Percentiles rank a stretch among this genome's conserved stretches.
Conservation (phyloP, 495 filamentous ascomycete genomes). For the Chaetomium cochliodes region DNA sequence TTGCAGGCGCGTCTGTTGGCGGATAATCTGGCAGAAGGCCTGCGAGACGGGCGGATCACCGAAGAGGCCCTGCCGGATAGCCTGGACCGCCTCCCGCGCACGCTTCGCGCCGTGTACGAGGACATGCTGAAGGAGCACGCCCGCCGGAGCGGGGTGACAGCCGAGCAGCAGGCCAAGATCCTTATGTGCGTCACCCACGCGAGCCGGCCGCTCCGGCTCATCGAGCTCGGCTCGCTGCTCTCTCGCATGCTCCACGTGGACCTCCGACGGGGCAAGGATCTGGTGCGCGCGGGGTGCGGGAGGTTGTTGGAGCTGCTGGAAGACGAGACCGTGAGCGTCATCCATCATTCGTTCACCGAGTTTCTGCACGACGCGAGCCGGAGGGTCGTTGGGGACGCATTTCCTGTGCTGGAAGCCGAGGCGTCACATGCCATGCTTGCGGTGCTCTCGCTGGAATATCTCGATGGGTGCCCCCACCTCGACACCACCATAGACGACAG, state of each 20-base stretch:
- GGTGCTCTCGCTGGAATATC: conserved; percentile 9
- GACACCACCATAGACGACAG: conserved; percentile 4
- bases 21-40: conserved; percentile 24
- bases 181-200: conserved; percentile 49
- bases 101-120: conserved; percentile 39
- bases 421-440: conserved; percentile 13
- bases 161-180: conserved; percentile 43
- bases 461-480: conserved; percentile 2
- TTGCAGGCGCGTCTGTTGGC: conserved; percentile 45
- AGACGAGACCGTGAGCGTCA: conserved; percentile 48
- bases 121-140: conserved; percentile 44
- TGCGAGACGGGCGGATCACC: conserved; percentile 20
- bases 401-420: conserved; percentile 1
- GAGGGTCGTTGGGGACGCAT: background rate
- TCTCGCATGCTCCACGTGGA: conserved; percentile 24
- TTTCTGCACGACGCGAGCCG: conserved; percentile 40
- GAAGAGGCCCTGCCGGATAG: conserved; percentile 35
- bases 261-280: conserved; percentile 6
- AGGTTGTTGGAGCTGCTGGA: conserved; percentile 47
- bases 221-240: conserved; percentile 45
- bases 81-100: conserved; percentile 32
- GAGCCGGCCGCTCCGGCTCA: conserved; percentile 48
- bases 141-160: conserved; percentile 31
- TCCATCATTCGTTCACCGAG: conserved; percentile 56
- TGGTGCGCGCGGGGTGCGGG: conserved; percentile 38